Evolutionary conservation across 78 protist genomes (phyloP).

Genomic region (Dictyostelium firmibasis): DNA sequence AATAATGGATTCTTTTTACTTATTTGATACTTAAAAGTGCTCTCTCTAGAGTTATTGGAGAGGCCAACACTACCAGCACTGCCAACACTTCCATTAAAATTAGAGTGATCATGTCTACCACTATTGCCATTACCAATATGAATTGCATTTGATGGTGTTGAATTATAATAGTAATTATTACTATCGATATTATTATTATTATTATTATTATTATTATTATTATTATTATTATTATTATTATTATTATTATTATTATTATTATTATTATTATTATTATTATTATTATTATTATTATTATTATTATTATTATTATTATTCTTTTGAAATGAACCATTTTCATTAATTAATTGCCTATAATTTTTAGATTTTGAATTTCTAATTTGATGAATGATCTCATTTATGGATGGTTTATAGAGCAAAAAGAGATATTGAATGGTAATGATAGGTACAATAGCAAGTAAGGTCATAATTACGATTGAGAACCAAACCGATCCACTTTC

Average conservation of each 20-base stretch:
- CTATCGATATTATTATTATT: neutral
- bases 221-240: too few relatives aligned
- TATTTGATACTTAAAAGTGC: neutral
- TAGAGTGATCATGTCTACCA: neutral
- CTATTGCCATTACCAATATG: neutral
- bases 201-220: too few relatives aligned
- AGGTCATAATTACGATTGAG: conserved; percentile 11
- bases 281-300: neutral
- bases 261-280: neutral
- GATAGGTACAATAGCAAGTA: conserved; percentile 20
- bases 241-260: too few relatives aligned
- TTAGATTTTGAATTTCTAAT: neutral
- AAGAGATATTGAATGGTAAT: conserved; percentile 25
- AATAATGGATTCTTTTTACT: neutral
- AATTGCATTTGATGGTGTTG: neutral
- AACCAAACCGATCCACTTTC: conserved; percentile 10
- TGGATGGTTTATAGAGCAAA: conserved; percentile 20
- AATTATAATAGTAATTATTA: neutral
- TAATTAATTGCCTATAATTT: neutral
- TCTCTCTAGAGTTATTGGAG: neutral
- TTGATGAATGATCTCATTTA: conserved; percentile 50
- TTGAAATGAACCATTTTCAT: neutral
- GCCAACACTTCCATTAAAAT: neutral
- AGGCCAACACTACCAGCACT: neutral
- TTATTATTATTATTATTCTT: neutral